Base-by-base conservation (phyloP, 805 yeast genomes). In the Blastobotrys robertii region DNA sequence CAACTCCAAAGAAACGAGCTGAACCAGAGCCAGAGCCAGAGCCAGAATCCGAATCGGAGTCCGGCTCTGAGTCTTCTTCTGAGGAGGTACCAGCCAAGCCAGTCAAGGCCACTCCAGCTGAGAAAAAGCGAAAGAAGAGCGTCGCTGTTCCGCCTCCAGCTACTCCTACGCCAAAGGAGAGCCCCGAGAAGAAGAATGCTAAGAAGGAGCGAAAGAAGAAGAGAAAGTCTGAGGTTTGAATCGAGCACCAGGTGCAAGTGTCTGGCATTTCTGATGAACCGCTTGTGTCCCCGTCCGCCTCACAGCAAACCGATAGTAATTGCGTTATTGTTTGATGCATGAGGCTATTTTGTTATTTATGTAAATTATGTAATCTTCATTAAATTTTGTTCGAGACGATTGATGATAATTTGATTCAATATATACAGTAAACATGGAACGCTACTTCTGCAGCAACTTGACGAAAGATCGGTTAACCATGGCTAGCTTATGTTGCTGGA, bases 381-480 rank as follows among this genome's bases (percentile, higher is more conserved):
- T 30, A 30, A 30, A 30, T 30, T 30, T 8, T 30, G n/a, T 8
- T 10, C 9, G 30, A 10, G 30, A 8, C 30, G 10, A 10, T 8
- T 11, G 33, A n/a, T n/a, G 13, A 30, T 8, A 30, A 35, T 15
- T 35, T 10, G 16, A 13, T 9, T 14, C 14, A 19, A 28, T 37
- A 37, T 37, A 19, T 37, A 37, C 39, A 37, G 25, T 19, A 4
- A 6, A 22, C 6, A 3, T 38, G 11, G 19, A 12, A 10, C 31
- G 30, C 35, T 38, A 30, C 29, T 41, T 42, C 30, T 42, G 43
- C 41, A 51, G 37, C 39, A 51, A 29, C 55, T 68, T 74, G 50
- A 82, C 71, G 61, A 77, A 84, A 41, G 95, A 80, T 76, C 97
- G 81, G 66, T 85, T 87, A 38, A 86, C 77, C 60, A 87, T 79